Conservation (phyloP, 2,329 filamentous ascomycete species). For the Paracoccidioides lutzii region DNA sequence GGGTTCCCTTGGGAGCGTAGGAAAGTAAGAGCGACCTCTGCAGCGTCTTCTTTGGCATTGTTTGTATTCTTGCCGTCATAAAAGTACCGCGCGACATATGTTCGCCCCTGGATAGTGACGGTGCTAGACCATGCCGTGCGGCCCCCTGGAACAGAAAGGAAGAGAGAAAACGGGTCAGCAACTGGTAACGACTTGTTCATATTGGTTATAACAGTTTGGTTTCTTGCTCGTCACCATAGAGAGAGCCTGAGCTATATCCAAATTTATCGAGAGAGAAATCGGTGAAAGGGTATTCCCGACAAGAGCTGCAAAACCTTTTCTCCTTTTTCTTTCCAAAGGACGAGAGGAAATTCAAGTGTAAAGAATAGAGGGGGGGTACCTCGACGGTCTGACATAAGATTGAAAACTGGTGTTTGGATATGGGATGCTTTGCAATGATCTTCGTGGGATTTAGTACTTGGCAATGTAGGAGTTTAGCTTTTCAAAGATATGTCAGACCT, state of each 20-base stretch:
- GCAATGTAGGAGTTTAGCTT: background rate
- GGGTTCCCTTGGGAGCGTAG: constrained; percentile 10
- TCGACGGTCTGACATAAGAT: constrained; percentile 62
- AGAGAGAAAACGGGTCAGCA: constrained; percentile 10
- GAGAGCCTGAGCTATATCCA: background rate
- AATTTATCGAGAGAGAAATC: background rate
- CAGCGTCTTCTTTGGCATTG: constrained; percentile 84
- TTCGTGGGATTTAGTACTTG: constrained; percentile 22
- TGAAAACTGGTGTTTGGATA: constrained; percentile 47
- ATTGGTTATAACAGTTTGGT: background rate
- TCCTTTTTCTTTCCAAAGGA: too few relatives aligned
- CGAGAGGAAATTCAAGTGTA: background rate
- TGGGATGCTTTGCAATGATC: constrained; percentile 46
- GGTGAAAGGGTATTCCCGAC: background rate
- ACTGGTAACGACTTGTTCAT: background rate
- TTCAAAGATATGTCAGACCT: constrained; percentile 30
- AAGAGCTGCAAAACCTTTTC: background rate
- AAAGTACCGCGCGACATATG: constrained; percentile 67
- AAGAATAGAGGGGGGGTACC: constrained; percentile 34
- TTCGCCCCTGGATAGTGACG: constrained; percentile 56
- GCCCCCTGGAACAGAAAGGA: constrained; percentile 46
- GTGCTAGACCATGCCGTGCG: constrained; percentile 82
- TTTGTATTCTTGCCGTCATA: constrained; percentile 80
- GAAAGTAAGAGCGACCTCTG: constrained; percentile 52
- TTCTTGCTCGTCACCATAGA: background rate